Evolutionary conservation across 169 alveolate genomes (phyloP).

Genomic region (Plasmodium billcollinsi): DNA sequence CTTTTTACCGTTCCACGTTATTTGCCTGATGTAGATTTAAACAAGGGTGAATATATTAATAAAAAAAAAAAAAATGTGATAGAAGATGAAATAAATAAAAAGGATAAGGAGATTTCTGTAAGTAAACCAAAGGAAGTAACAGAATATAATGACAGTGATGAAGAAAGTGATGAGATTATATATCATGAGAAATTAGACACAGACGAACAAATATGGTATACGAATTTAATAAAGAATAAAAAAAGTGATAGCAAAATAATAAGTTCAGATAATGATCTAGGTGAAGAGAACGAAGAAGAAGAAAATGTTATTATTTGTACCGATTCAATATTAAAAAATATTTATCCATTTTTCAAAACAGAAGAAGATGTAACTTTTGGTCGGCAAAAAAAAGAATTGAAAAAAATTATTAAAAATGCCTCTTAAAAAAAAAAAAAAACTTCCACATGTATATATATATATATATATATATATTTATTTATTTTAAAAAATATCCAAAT

Average conservation of each 20-base stretch:
- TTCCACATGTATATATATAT: not conserved
- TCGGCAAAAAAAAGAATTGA: constrained; percentile 28
- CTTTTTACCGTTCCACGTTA: constrained; percentile 46
- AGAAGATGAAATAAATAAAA: constrained; percentile 4
- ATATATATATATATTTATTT: not conserved
- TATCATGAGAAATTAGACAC: constrained; percentile 6
- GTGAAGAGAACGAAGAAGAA: not conserved
- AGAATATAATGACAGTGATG: not conserved
- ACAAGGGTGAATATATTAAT: constrained; percentile 4
- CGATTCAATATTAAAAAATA: constrained; percentile 58
- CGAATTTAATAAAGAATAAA: constrained; percentile 24
- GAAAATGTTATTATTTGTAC: constrained; percentile 40
- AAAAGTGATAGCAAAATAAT: too few relatives aligned
- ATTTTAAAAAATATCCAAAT: not conserved
- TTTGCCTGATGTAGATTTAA: constrained; percentile 21
- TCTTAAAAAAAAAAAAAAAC: not conserved
- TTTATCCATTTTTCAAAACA: constrained; percentile 69
- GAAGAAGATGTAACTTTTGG: constrained; percentile 51
- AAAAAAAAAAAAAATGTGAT: constrained; percentile 6
- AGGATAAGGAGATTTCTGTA: not conserved
- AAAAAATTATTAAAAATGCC: constrained; percentile 13
- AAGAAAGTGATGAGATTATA: too few relatives aligned
- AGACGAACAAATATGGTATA: constrained; percentile 46
- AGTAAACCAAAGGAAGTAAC: not conserved
- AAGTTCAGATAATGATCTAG: constrained; percentile 9